Conservation (phyloP, 2,329 filamentous ascomycete species). For the Cladosporium phlei region DNA sequence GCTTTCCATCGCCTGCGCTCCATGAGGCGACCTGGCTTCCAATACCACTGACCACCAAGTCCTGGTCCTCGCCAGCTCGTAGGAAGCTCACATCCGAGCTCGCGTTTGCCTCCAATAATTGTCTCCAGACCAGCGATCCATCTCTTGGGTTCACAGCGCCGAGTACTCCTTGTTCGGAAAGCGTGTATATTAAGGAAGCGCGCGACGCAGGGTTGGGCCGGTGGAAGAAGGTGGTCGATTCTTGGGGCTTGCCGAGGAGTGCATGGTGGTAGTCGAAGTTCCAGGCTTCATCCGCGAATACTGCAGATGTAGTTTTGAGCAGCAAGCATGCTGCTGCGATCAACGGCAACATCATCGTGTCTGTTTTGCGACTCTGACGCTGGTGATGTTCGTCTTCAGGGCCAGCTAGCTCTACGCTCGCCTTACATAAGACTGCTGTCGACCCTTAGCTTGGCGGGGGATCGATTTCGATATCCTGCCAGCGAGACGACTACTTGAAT, state of each 20-base stretch:
- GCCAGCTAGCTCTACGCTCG: constrained; percentile 14
- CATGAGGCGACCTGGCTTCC: constrained; percentile 70
- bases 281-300: constrained; percentile 88
- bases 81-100: constrained; percentile 46
- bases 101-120: constrained; percentile 52
- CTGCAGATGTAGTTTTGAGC: constrained; percentile 54
- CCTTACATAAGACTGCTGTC: no score
- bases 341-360: constrained; percentile 12
- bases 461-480: no score
- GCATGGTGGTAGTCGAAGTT: constrained; percentile 90
- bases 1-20: constrained; percentile 76
- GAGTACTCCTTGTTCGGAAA: constrained; percentile 77
- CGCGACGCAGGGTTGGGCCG: constrained; percentile 74
- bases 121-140: constrained; percentile 81
- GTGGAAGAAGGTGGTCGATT: constrained; percentile 90
- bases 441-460: no score
- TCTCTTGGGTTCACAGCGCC: constrained; percentile 86
- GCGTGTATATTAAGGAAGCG: constrained; percentile 83
- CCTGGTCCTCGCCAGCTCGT: constrained; percentile 72
- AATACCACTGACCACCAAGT: constrained; percentile 68
- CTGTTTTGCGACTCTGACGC: constrained; percentile 5
- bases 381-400: constrained; percentile 2
- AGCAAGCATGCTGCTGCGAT: constrained; percentile 31
- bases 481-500: no score
- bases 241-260: constrained; percentile 76